Base-by-base conservation (phyloP, 2,329 filamentous ascomycete species). In the Cladophialophora yegresii region DNA sequence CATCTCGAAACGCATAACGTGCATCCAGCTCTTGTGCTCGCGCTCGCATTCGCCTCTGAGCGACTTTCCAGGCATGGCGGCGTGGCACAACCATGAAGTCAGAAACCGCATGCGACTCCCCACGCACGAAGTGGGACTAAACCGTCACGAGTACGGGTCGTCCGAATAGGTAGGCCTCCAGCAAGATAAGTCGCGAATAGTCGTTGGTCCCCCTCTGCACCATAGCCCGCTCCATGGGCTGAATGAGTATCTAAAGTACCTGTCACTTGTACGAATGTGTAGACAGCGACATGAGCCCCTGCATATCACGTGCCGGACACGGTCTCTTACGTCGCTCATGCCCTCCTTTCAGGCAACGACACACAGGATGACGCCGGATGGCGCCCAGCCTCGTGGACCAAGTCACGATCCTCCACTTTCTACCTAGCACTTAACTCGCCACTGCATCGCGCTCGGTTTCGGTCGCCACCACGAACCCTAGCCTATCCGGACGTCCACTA, bases 371-470 rank as follows among this genome's bases (percentile, higher is more conserved):
- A 50, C 28, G 26, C 26, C 26, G 3, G 3, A 3, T 6, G 26
- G 6, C 26, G 30, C 57, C 43, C 57, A 59, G 57, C 57, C 57
- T 59, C 47, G 57, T 59, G 57, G 23, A 12, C n/a, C 22, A 28
- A 47, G 12, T n/a, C 26, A 28, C 26, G 26, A 3, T 6, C 26
- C 3, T 28, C 26, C 6, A 28, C 26, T 28, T 6, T 6, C 26
- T 28, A 28, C 26, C 16, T 23, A n/a, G 45, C 4, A 6, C 3
- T 26, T 36, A 1, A 23, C 45, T n/a, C n/a, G n/a, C n/a, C n/a
- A n/a, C n/a, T n/a, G 56, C 33, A 50, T 51, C 26, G 20, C 45
- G 43, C 22, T 3, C 0, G 32, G 36, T 2, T 22, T 20, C 32
- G 10, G 47, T 59, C 47, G 57, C 57, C 57, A 59, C 57, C 22